Base-by-base conservation (phyloP, 2,329 filamentous ascomycete species). In the Ceratocystis harringtonii region DNA sequence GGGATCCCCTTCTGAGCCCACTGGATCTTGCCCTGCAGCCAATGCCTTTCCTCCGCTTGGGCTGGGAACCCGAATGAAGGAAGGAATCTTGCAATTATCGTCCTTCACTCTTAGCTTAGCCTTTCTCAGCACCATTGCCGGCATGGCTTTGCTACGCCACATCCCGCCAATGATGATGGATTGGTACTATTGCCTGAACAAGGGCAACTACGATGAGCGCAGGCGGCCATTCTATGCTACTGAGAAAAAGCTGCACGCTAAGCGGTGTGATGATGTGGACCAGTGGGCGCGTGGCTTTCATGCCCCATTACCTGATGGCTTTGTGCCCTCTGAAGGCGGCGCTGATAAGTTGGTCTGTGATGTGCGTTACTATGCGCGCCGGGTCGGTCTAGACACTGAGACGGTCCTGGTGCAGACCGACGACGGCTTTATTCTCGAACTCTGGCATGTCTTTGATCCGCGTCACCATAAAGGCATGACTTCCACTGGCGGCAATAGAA, bases 391-490 rank as follows among this genome's bases (percentile, higher is more conserved):
- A 0, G 90, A 96, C 68, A 83, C 90, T 28, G 92, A 96, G 72
- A 82, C 82, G 8, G 89, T 90, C 71, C 80, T 89, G 62, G 91
- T 96, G 0, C 87, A 95, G 74, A 96, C 92, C 0, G 92, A 96
- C 73, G 92, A 97, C 71, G 92, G 92, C 0, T 96, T 96, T 72
- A 84, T 96, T 58, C 88, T 96, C 68, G 84, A 88, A 25, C 79
- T 96, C 1, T 95, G 89, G 86, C 92, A 96, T 73, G 80, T 96
- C 30, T 95, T 89, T 73, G 87, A 96, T 69, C 92, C 92, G 0
- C 50, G 60, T 22, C 82, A 80, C 61, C 87, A 92, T 67, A 87
- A 90, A 71, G 22, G 19, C 10, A 22, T 36, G 28, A 7, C 64
- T 6, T 19, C 44, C 43, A 32, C 28, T 7, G 30, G 44, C 45